These are phyloP conservation scores for Epichloe aotearoae DNA, from an alignment of 2,329 filamentous ascomycete species.

Conservation along the genomic window DNA sequence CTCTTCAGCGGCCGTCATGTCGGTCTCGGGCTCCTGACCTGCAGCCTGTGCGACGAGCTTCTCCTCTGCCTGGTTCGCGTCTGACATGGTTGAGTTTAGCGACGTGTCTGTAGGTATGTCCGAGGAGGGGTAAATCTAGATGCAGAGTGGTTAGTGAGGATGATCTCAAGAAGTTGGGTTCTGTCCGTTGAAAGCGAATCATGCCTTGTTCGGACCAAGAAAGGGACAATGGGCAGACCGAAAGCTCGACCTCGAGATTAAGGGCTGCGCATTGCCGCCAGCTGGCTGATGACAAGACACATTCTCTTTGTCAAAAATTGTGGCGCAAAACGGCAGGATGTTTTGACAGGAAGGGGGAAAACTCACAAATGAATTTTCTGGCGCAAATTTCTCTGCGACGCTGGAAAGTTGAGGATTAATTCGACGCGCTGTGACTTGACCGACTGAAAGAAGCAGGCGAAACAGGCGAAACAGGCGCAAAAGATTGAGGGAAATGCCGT, in stretches of 20 bases:
- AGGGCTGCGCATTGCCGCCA: background rate
- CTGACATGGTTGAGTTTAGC: slow-evolving; percentile 1
- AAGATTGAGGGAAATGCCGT: background rate
- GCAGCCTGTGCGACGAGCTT: slow-evolving; percentile 3
- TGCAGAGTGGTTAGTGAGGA: background rate
- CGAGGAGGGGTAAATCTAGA: background rate
- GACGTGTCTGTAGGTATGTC: background rate
- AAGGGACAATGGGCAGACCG: background rate
- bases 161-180: background rate
- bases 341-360: background rate
- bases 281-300: background rate
- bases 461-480: no score
- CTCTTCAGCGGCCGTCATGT: slow-evolving; percentile 9
- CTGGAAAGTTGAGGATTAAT: background rate
- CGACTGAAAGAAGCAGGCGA: background rate
- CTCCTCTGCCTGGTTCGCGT: slow-evolving; percentile 4
- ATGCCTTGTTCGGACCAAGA: background rate
- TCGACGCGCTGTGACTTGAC: background rate
- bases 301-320: background rate
- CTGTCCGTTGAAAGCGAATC: background rate
- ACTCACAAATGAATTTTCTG: background rate
- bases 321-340: background rate
- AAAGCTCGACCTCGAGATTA: background rate
- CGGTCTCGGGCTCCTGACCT: slow-evolving; percentile 5
- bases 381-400: background rate